Base-by-base conservation (phyloP, 2,329 filamentous ascomycete species). In the Claviceps pazoutovae region DNA sequence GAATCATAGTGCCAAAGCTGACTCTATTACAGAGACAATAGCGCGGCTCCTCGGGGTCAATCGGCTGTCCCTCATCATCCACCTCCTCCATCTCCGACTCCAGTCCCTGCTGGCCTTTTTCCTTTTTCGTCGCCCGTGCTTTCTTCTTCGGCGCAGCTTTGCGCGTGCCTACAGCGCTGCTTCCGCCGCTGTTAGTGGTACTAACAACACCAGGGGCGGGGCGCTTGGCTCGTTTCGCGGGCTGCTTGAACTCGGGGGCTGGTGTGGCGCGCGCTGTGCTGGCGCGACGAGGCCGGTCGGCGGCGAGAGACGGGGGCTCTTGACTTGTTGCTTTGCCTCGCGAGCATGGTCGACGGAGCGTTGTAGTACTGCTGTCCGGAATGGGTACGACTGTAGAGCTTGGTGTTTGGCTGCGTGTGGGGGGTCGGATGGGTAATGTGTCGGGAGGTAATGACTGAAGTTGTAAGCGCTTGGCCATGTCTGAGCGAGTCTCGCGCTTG, bases 21-120 rank as follows among this genome's bases (percentile, higher is more conserved):
- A 93, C 84, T 53, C 86, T 74, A 58, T 87, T 84, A 66, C 87
- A 93, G 51, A 84, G 66, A 62, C 87, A 93, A 65, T 93, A 93
- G 56, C 79, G 73, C 43, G 82, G 78, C 70, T 93, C 87, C 51
- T 88, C 71, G 0, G 85, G 83, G 61, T 89, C 85, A 60, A 90
- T 84, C 26, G 78, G 68, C 54, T 83, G 83, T 11, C 80, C 80
- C 56, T 84, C 80, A 59, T 84, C 81, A 56, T 84, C 80, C 50
- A 83, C 74, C 61, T 84, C 82, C 51, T 79, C 78, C 53, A 72
- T 68, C 52, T 73, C 73, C 57, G 65, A 64, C 56, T 69, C 69
- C 48, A 65, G 64, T 51, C 63, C 61, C 59, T 66, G 30, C 9
- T 34, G 60, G 50, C 70, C 67, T 68, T 73, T 71, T 41, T 71